phyloP scores from a whole-genome alignment of 2,329 filamentous ascomycete species.

The Aspergillus aculeatinus region DNA sequence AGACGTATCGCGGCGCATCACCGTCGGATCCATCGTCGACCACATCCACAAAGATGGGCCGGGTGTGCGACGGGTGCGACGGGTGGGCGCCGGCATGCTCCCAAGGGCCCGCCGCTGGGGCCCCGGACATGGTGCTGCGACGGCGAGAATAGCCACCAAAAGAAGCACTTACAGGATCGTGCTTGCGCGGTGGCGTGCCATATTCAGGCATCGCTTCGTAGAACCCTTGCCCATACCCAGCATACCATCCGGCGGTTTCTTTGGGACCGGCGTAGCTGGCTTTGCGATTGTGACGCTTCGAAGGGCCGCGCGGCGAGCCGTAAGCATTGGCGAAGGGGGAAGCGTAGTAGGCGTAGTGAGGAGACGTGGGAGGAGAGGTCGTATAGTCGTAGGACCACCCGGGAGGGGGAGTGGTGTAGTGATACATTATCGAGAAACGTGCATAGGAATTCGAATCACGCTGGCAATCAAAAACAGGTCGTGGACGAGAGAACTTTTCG shows the following conservation, averaged over 20 bases:
- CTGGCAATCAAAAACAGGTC: constrained; percentile 15
- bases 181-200: constrained; percentile 54
- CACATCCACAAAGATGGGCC: constrained; percentile 58
- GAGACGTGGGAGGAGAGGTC: constrained; percentile 51
- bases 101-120: constrained; percentile 22
- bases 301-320: constrained; percentile 43
- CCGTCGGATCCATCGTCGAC: constrained; percentile 55
- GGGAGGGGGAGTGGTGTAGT: constrained; percentile 47
- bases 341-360: constrained; percentile 54
- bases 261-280: constrained; percentile 54
- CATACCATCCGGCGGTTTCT: constrained; percentile 43
- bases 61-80: constrained; percentile 45
- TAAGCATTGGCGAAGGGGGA: constrained; percentile 53
- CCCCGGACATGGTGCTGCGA: constrained; percentile 49
- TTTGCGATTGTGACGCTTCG: constrained; percentile 57
- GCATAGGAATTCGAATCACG: constrained; percentile 31
- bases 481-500: constrained; percentile 21
- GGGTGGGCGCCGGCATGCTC: constrained; percentile 18
- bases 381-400: constrained; percentile 53
- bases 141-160: constrained; percentile 46
- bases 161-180: constrained; percentile 68
- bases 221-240: constrained; percentile 48
- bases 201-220: constrained; percentile 50
- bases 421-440: constrained; percentile 45
- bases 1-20: constrained; percentile 45